phyloP scores from a whole-genome alignment of 331 rosid species.

The Phaseolus coccineus region DNA sequence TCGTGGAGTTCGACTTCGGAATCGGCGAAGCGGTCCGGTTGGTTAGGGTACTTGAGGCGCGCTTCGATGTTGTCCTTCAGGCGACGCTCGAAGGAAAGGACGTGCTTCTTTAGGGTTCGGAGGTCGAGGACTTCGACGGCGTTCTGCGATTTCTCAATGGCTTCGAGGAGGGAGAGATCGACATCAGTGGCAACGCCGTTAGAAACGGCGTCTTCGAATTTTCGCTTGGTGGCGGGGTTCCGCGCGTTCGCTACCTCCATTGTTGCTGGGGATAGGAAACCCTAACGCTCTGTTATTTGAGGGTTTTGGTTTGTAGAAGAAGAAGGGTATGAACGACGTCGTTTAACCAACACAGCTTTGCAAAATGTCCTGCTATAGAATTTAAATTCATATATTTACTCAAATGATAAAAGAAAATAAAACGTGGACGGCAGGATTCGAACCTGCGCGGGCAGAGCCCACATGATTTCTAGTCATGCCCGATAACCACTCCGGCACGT shows the following conservation, averaged over 20 bases:
- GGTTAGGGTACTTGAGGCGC: slow-evolving; percentile 84
- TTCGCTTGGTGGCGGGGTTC: slow-evolving; percentile 66
- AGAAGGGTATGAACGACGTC: background rate
- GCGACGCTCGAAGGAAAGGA: slow-evolving; percentile 89
- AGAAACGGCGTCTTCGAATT: slow-evolving; percentile 57
- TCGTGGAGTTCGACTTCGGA: slow-evolving; percentile 94
- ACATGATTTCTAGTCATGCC: slow-evolving; percentile 99
- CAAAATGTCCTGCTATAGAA: no score
- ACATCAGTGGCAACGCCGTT: slow-evolving; percentile 37
- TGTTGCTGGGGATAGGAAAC: slow-evolving; percentile 39
- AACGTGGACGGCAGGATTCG: slow-evolving; percentile 90
- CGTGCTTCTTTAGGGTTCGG: slow-evolving; percentile 72
- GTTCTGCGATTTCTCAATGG: slow-evolving; percentile 75
- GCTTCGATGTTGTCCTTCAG: slow-evolving; percentile 88
- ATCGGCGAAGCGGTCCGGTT: slow-evolving; percentile 92
- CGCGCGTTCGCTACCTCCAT: slow-evolving; percentile 61
- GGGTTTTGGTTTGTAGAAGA: background rate
- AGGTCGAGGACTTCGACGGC: slow-evolving; percentile 69
- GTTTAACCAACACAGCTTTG: background rate
- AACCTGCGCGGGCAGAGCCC: slow-evolving; percentile 99
- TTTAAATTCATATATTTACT: no score
- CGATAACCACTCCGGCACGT: slow-evolving; percentile 99
- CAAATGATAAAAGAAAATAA: background rate
- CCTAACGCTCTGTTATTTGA: slow-evolving; percentile 10
- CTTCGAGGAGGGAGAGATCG: slow-evolving; percentile 82